Evolutionary conservation across 495 filamentous ascomycete genomes (phyloP).

Genomic region (Aspergillus saccharolyticus): DNA sequence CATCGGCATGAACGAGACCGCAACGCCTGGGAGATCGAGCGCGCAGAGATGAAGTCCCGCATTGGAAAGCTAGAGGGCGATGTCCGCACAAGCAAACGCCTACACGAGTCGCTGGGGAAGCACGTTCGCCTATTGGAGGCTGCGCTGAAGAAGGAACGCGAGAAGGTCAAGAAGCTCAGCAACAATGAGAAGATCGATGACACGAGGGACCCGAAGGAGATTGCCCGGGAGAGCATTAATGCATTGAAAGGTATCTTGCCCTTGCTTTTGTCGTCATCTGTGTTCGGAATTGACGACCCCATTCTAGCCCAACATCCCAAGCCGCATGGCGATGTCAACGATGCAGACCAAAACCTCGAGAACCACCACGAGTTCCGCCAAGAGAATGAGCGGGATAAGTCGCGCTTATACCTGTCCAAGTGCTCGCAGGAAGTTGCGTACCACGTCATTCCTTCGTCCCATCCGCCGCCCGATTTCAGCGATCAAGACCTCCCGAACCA

Average conservation of each 20-base stretch:
- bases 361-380: conserved; percentile 56
- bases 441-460: conserved; percentile 48
- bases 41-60: conserved; percentile 97
- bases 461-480: conserved; percentile 41
- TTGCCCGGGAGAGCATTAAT: conserved; percentile 39
- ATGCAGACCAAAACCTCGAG: conserved; percentile 43
- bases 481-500: conserved; percentile 45
- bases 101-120: conserved; percentile 81
- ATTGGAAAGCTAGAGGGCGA: conserved; percentile 95
- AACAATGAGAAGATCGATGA: conserved; percentile 48
- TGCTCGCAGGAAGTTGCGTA: conserved; percentile 52
- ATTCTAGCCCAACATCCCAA: conserved; percentile 36
- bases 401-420: conserved; percentile 48
- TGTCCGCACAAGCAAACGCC: conserved; percentile 71
- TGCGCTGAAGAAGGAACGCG: conserved; percentile 73
- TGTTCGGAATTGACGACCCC: conserved; percentile 9
- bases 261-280: not conserved
- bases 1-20: conserved; percentile 96
- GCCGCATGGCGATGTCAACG: conserved; percentile 35
- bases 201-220: conserved; percentile 37
- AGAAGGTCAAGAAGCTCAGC: conserved; percentile 42
- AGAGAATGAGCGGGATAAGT: conserved; percentile 48
- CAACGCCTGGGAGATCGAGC: conserved; percentile 98
- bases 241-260: conserved; percentile 33
- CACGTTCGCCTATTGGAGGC: conserved; percentile 87